Conservation (phyloP, 371 early-diverging fungal genomes). For the Amoeboaphelidium protococcarum region DNA sequence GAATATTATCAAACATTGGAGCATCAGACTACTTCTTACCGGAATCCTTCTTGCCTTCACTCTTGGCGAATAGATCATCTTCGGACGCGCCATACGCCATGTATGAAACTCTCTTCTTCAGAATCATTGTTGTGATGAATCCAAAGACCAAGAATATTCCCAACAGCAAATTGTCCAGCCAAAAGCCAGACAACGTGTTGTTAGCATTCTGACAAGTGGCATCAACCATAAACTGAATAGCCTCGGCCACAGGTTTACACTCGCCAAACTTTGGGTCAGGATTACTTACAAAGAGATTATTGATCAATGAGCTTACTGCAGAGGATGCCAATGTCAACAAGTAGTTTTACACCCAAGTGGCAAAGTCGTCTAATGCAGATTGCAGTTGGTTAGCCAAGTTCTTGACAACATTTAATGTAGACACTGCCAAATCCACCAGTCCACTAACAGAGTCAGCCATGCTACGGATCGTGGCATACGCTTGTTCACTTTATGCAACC, state of each 20-base stretch:
- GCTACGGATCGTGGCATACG: too few relatives aligned
- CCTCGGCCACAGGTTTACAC: background rate
- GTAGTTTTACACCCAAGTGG: too few relatives aligned
- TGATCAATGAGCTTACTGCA: background rate
- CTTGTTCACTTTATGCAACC: too few relatives aligned
- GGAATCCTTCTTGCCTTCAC: background rate
- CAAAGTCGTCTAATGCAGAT: background rate
- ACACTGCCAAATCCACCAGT: too few relatives aligned
- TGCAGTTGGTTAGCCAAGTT: background rate
- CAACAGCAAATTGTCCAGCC: background rate
- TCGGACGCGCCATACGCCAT: too few relatives aligned
- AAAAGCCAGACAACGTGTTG: background rate
- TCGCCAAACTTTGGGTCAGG: background rate
- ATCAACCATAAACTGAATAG: background rate
- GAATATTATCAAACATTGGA: background rate
- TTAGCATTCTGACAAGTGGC: background rate
- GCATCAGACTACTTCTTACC: background rate
- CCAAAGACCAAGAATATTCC: background rate
- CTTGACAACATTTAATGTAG: too few relatives aligned
- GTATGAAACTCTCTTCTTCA: background rate
- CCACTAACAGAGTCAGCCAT: too few relatives aligned
- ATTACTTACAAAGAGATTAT: background rate
- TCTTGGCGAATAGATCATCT: too few relatives aligned
- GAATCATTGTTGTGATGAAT: background rate
- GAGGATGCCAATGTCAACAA: background rate